Evolutionary conservation across 202 grass and related monocot genomes (phyloP), one percentile per base, ranked within the genome.

Genomic region (Bolboschoenoplectus hybrid): DNA sequence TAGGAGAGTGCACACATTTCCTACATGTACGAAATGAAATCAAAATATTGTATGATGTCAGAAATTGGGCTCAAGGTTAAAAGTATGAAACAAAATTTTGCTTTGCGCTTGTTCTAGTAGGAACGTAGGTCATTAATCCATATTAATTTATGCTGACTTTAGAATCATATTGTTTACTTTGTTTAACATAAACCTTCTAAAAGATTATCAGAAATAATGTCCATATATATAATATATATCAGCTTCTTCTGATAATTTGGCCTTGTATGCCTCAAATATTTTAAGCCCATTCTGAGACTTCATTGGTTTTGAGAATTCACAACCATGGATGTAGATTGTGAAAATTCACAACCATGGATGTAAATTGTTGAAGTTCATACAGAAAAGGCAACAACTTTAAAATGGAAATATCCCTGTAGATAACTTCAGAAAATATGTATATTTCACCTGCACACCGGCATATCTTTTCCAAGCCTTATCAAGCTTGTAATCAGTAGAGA

Each of bases 401-500:
- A 40, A 80, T 19, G 53, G 14, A 58, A 58, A 80, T 34, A 79
- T 76, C 20, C 32, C 2, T 19, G 16, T 41, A 53, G 52, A 79
- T 13, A 60, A 72, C 41, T 61, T 6, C 79, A 14, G 9, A 38
- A 72, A 44, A 65, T 40, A 36, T 35, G 43, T 61, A 60, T 52
- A 11, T 85, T 75, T 87, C 86, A 99, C 97, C 92, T 99, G 97
- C 66, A 94, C 93, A 89, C 93, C 93, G 69, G 93, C 93, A 91
- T 89, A 97, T 73, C 83, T 87, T 86, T 99, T 99, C 93, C 93
- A 99, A 85, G 93, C 90, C 88, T 99, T 99, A 89, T 99, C 97
- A 81, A 99, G 90, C 87, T 93, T 99, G 89, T 94, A 99, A 84
- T 99, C 97, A 66, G 93, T 99, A 52, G 93, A 91, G 46, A 99